phyloP scores from a whole-genome alignment of 495 filamentous ascomycete genomes.

The Tuber magnatum region DNA sequence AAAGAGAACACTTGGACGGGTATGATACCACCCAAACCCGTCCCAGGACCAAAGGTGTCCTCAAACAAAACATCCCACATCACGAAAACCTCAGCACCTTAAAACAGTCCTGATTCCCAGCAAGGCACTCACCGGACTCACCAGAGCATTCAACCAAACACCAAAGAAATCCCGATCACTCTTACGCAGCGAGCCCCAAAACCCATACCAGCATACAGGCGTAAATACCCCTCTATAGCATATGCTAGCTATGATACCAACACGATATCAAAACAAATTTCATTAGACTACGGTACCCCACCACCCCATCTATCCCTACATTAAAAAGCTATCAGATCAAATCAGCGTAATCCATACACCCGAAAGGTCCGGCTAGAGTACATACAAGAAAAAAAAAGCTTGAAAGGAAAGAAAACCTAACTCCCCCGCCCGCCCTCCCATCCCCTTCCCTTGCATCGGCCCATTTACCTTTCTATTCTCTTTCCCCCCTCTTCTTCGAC shows the following conservation, averaged over 20 bases:
- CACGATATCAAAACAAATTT: not conserved
- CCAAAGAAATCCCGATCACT: not conserved
- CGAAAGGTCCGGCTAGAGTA: not conserved
- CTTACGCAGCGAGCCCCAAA: not conserved
- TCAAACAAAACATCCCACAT: not conserved
- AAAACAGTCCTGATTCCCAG: not conserved
- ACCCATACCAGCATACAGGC: not conserved
- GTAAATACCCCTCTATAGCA: not conserved
- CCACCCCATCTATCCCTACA: not conserved
- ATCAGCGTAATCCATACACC: constrained; percentile 5
- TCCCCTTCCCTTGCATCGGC: not conserved
- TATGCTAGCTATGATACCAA: not conserved
- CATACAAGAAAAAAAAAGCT: not conserved
- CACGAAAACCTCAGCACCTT: too few relatives aligned
- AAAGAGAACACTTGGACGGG: too few relatives aligned
- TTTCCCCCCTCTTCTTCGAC: not conserved
- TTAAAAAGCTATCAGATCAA: constrained; percentile 1
- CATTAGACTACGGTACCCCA: not conserved
- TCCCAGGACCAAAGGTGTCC: not conserved
- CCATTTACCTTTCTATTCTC: not conserved
- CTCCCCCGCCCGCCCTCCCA: not conserved
- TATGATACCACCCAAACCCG: not conserved
- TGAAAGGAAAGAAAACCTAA: not conserved
- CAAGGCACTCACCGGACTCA: not conserved
- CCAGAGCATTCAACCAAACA: not conserved